phyloP scores from a whole-genome alignment of 2,329 filamentous ascomycete genomes.

The Ophiostoma piceae region DNA sequence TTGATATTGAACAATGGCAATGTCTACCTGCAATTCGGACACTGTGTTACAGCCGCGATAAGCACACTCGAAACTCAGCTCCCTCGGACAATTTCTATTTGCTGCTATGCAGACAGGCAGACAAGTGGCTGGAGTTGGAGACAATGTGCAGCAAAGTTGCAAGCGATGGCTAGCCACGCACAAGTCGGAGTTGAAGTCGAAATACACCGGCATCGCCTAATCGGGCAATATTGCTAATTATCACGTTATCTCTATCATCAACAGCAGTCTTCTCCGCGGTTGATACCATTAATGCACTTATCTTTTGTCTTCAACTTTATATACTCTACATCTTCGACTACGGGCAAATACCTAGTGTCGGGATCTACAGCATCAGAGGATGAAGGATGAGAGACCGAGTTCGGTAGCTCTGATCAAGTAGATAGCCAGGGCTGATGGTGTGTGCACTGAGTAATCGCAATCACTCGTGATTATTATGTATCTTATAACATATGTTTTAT shows the following conservation, averaged over 20 bases:
- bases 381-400: neutral
- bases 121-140: no score
- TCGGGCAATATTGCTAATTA: slow-evolving; percentile 1
- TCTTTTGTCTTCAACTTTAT: neutral
- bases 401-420: neutral
- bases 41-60: slow-evolving; percentile 7
- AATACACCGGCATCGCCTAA: slow-evolving; percentile 11
- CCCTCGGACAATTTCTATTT: neutral
- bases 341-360: neutral
- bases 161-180: neutral
- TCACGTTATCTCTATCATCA: neutral
- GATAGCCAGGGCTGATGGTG: neutral
- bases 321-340: neutral
- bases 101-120: no score
- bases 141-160: neutral
- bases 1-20: no score
- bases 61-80: neutral
- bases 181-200: neutral
- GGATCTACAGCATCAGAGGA: neutral
- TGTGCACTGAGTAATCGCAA: slow-evolving; percentile 12
- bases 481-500: no score
- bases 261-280: neutral
- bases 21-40: neutral
- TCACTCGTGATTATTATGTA: neutral
- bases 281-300: neutral